phyloP scores from a whole-genome alignment of 2,329 filamentous ascomycete genomes.

The Dendrostoma leiphaemia region DNA sequence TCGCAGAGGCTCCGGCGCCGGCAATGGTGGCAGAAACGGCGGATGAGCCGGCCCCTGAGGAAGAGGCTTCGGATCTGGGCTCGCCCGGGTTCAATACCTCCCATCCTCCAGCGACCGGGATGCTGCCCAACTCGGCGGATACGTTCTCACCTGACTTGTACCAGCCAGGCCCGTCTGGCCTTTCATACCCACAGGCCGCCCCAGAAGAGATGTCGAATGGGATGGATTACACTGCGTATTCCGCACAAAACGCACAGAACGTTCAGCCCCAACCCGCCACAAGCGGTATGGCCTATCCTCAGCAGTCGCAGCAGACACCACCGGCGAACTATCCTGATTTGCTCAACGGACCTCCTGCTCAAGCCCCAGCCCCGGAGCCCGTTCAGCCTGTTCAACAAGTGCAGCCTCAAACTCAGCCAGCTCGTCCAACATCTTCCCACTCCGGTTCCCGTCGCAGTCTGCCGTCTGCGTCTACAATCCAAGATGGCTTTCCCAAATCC shows the following conservation, averaged over 20 bases:
- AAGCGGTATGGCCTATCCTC: slow-evolving; percentile 5
- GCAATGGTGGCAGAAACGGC: not conserved
- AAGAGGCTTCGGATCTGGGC: slow-evolving; percentile 17
- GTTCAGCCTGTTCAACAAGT: not conserved
- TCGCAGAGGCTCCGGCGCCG: not conserved
- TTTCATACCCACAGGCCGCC: slow-evolving; percentile 25
- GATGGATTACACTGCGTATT: slow-evolving; percentile 8
- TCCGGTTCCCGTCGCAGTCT: slow-evolving; percentile 12
- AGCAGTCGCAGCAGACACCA: slow-evolving; percentile 9
- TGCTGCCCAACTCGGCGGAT: slow-evolving; percentile 24
- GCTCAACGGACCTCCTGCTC: not conserved
- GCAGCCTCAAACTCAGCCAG: not conserved
- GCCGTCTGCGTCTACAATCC: slow-evolving; percentile 10
- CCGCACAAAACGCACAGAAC: not conserved
- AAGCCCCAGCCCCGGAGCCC: not conserved
- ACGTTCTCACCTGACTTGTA: slow-evolving; percentile 26
- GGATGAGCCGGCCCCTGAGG: not conserved
- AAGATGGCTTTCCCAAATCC: not conserved
- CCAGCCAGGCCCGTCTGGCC: slow-evolving; percentile 24
- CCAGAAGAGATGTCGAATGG: slow-evolving; percentile 3
- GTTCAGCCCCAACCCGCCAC: slow-evolving; percentile 1
- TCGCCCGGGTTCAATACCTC: slow-evolving; percentile 16
- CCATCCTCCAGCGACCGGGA: slow-evolving; percentile 25
- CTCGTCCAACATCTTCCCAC: not conserved
- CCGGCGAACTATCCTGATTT: slow-evolving; percentile 1